Evolutionary conservation across 129 eudicot species (phyloP), one percentile per base, ranked within the genome.

Genomic region (Scalesia atractyloides): DNA sequence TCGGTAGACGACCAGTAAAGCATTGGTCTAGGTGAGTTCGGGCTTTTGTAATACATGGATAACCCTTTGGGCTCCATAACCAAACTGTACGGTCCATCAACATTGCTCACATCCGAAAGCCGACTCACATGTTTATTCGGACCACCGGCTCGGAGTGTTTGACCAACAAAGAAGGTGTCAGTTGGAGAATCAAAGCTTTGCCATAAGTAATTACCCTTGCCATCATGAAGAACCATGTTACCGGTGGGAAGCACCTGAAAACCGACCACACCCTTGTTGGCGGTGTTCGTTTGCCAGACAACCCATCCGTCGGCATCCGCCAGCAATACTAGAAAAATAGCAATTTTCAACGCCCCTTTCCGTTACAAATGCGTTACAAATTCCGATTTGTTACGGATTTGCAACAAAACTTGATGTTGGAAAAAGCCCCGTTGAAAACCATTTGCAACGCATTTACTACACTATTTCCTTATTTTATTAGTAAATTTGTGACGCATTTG

Each of bases 171-270:
- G 8, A 87, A 73, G 2, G 89, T 87, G 19, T 87, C 93, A 1
- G 89, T 84, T 0, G 89, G 89, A 0, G 73, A 79, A 71, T 87
- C 85, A 44, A 87, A 87, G 47, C 93, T 87, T 73, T 87, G 89
- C 92, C 93, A 84, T 6, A 84, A n/a, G 50, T 68, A 86, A 0
- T 73, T 78, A 26, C 75, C 86, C 68, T 73, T 79, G 0, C 68
- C 63, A n/a, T 87, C 87, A 33, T 53, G 59, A 43, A 87, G 84
- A 2, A 87, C 89, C 83, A 84, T 74, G 80, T 87, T 84, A 44
- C 93, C 89, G 46, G 51, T 77, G 0, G 80, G 79, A 16, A 84
- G 83, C 13, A 84, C 6, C 47, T 84, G 64, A 30, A 84, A 75
- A 0, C 85, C 85, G 2, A 75, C 81, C 5, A 87, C 89, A 2